A percentile compares a stretch with the other conserved stretches of the same genome.
These are phyloP conservation scores for Kalanchoe fedtschenkoi DNA, from an alignment of 164 flowering plant species.

Conservation along the genomic window DNA sequence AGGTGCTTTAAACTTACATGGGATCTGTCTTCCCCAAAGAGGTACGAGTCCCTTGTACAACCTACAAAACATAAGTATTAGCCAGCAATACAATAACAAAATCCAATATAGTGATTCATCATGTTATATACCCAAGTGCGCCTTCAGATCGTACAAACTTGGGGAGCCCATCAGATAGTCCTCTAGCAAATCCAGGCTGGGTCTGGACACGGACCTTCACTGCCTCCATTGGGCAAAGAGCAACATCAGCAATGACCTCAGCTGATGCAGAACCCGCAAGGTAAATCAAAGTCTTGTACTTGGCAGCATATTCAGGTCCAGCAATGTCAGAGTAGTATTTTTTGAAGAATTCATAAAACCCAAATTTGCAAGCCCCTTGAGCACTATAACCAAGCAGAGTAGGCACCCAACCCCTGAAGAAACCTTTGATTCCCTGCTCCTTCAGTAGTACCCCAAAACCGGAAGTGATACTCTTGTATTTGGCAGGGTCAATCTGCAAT, in stretches of 20 bases:
- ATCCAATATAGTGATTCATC: neutral
- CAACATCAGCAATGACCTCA: slow-evolving; percentile 78
- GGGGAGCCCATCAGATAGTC: slow-evolving; percentile 63
- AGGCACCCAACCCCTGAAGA: slow-evolving; percentile 83
- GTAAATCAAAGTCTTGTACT: slow-evolving; percentile 77
- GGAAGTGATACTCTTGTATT: slow-evolving; percentile 74
- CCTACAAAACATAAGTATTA: slow-evolving; percentile 25
- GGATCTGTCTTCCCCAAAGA: slow-evolving; percentile 81
- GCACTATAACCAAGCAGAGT: slow-evolving; percentile 75
- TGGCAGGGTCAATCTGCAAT: slow-evolving; percentile 63
- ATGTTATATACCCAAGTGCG: slow-evolving; percentile 35
- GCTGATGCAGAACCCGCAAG: slow-evolving; percentile 92
- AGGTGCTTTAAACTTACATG: slow-evolving; percentile 25
- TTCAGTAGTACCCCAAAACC: slow-evolving; percentile 65
- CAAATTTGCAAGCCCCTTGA: slow-evolving; percentile 87
- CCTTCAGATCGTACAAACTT: slow-evolving; percentile 73
- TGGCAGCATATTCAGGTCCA: slow-evolving; percentile 69
- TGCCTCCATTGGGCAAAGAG: slow-evolving; percentile 77
- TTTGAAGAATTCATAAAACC: slow-evolving; percentile 82
- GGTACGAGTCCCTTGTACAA: slow-evolving; percentile 78
- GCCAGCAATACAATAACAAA: neutral
- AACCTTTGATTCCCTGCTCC: slow-evolving; percentile 65
- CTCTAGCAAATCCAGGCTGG: slow-evolving; percentile 80
- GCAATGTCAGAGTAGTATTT: slow-evolving; percentile 78
- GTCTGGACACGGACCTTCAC: slow-evolving; percentile 84